A percentile compares a stretch with the other conserved stretches of the same genome.
These are phyloP conservation scores for Rubia peregrina DNA, from an alignment of 305 asterid species.

Conservation along the genomic window DNA sequence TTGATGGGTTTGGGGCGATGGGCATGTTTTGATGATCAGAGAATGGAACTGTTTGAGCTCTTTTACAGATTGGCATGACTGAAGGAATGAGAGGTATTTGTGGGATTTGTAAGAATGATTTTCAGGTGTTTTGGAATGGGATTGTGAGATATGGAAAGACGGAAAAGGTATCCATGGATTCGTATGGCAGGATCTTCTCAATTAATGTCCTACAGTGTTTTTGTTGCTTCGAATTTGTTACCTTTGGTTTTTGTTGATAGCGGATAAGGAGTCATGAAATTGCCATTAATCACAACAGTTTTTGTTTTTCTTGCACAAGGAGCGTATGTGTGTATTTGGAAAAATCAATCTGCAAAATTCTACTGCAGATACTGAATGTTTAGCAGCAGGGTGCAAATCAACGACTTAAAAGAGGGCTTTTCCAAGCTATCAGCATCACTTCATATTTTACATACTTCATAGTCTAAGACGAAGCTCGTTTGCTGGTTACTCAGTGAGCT, in stretches of 20 bases:
- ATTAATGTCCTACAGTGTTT: no score
- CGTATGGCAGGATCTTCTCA: no score
- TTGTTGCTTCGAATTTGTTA: no score
- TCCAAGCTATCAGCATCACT: background rate
- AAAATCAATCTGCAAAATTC: no score
- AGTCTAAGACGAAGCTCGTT: background rate
- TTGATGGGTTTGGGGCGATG: slow-evolving; percentile 28
- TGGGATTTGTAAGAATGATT: slow-evolving; percentile 2
- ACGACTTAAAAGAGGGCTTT: background rate
- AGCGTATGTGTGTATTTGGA: no score
- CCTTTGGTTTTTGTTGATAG: no score
- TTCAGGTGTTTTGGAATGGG: background rate
- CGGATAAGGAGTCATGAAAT: no score
- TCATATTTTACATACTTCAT: background rate
- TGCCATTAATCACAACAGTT: no score
- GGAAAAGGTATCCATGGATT: background rate
- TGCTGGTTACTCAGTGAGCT: slow-evolving; percentile 28
- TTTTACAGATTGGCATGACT: slow-evolving; percentile 30
- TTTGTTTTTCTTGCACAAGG: no score
- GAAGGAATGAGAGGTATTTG: slow-evolving; percentile 15
- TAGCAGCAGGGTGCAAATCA: no score
- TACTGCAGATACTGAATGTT: no score
- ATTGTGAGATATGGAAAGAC: slow-evolving; percentile 5
- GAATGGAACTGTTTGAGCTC: slow-evolving; percentile 31
- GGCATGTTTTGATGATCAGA: slow-evolving; percentile 25